Percentiles rank a stretch among this genome's conserved stretches.
Evolutionary conservation across 1,139 yeast species (phyloP).

Genomic region (Sugiyamaella novakii): DNA sequence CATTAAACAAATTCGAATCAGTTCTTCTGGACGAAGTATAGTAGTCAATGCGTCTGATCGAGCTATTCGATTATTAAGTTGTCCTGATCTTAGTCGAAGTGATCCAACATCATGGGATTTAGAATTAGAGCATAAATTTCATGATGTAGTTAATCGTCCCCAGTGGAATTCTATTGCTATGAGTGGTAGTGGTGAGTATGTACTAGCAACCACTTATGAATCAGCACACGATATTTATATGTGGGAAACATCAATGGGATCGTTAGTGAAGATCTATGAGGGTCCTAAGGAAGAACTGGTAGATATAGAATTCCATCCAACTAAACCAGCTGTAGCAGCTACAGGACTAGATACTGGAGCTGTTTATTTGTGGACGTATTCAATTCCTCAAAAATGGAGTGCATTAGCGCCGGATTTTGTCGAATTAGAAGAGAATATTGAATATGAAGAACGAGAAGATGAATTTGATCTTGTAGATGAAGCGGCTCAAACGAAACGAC

Average conservation of each 20-base stretch:
- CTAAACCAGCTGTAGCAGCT: slow-evolving; percentile 76
- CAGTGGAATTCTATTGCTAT: slow-evolving; percentile 88
- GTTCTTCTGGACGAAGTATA: slow-evolving; percentile 66
- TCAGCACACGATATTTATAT: slow-evolving; percentile 85
- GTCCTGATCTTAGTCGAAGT: slow-evolving; percentile 50
- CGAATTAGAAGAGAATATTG: slow-evolving; percentile 89
- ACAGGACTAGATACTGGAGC: slow-evolving; percentile 87
- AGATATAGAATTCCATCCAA: slow-evolving; percentile 78
- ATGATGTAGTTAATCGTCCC: slow-evolving; percentile 83
- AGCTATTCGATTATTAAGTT: slow-evolving; percentile 66
- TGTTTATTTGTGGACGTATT: slow-evolving; percentile 80
- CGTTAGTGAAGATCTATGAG: slow-evolving; percentile 82
- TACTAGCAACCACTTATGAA: slow-evolving; percentile 87
- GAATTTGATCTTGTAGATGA: slow-evolving; percentile 85
- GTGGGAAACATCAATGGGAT: slow-evolving; percentile 91
- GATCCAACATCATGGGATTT: slow-evolving; percentile 52
- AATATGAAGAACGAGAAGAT: slow-evolving; percentile 85
- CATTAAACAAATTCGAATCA: slow-evolving; percentile 68
- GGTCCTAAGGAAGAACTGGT: slow-evolving; percentile 86
- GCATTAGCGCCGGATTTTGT: slow-evolving; percentile 96
- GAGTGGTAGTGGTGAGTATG: slow-evolving; percentile 76
- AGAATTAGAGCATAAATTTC: slow-evolving; percentile 79
- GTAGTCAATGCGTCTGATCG: slow-evolving; percentile 85
- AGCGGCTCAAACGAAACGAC: slow-evolving; percentile 58
- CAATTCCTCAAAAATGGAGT: slow-evolving; percentile 92